Evolutionary conservation across 1,139 yeast genomes (phyloP), one percentile per base, ranked within the genome.

Genomic region (Casaregolazyma suthepensis): DNA sequence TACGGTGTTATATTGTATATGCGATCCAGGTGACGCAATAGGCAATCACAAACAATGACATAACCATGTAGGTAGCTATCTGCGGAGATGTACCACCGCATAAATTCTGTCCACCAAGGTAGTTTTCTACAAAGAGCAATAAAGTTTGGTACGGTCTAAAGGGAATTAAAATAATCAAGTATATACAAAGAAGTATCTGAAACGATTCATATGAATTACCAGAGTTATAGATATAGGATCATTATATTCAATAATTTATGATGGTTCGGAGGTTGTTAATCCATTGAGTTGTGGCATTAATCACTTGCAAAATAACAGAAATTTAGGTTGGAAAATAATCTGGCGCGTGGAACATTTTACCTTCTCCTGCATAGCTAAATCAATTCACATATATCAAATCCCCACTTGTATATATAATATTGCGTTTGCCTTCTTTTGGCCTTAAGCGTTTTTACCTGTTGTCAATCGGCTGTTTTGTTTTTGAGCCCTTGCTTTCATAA

Each of bases 161-260:
- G 40, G 17, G 15, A 17, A 35, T 13, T 35, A 26, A 26, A 7
- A 26, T 7, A 26, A 9, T 26, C 31, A 26, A 26, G 10, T 26
- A 26, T 9, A 26, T 26, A 26, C 12, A 26, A n/a, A 26, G 12
- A 26, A 26, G 31, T 2, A 2, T 26, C 12, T 26, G 31, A 26
- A 26, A 3, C 10, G 31, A 26, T 9, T 26, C 31, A 7, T 5
- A 26, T 26, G 10, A 26, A 26, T 26, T 26, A 26, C 31, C 31
- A 26, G 31, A 26, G 42, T 5, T 22, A 44, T 13, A 29, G 29
- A 26, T 13, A 40, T 45, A 29, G 42, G 2, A 29, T 40, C 42
- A 18, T 45, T 45, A 29, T 45, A 45, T 45, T 31, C 48, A 22
- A 29, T 45, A n/a, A 35, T 35, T 31, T 35, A 35, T 35, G 40